phyloP scores from a whole-genome alignment of 768 basidiomycete species.

The Tylopilus sp. region DNA sequence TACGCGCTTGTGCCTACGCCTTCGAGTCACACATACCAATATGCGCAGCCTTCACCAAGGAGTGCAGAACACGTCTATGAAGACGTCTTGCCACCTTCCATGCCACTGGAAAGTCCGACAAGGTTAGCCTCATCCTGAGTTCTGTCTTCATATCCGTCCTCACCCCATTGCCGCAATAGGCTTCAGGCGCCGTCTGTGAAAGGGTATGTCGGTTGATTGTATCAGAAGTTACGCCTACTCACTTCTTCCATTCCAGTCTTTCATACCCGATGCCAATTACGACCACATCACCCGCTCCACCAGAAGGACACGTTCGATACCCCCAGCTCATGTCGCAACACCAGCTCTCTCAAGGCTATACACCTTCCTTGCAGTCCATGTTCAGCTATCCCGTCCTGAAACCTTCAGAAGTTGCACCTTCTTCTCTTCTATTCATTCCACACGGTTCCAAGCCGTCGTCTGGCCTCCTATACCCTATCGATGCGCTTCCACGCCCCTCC shows the following conservation, averaged over 20 bases:
- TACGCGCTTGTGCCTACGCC: conserved; percentile 30
- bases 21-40: conserved; percentile 33
- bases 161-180: conserved; percentile 25
- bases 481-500: conserved; percentile 36
- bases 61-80: conserved; percentile 29
- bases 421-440: conserved; percentile 46
- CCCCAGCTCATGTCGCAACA: conserved; percentile 78
- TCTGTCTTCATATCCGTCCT: conserved; percentile 33
- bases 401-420: conserved; percentile 32
- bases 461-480: conserved; percentile 29
- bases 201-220: conserved; percentile 30
- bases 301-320: conserved; percentile 49
- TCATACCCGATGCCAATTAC: conserved; percentile 58
- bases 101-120: conserved; percentile 68
- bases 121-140: conserved; percentile 46
- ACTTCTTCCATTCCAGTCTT: conserved; percentile 24
- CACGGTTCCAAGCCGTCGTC: conserved; percentile 25
- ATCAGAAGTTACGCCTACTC: conserved; percentile 5
- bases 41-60: conserved; percentile 29
- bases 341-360: conserved; percentile 74
- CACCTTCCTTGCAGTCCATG: conserved; percentile 75
- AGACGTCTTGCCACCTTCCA: conserved; percentile 33
- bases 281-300: conserved; percentile 62
- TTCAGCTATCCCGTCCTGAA: conserved; percentile 41
- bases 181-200: conserved; percentile 29